Conservation (phyloP, 495 filamentous ascomycete species). For the Xylaria acuta region DNA sequence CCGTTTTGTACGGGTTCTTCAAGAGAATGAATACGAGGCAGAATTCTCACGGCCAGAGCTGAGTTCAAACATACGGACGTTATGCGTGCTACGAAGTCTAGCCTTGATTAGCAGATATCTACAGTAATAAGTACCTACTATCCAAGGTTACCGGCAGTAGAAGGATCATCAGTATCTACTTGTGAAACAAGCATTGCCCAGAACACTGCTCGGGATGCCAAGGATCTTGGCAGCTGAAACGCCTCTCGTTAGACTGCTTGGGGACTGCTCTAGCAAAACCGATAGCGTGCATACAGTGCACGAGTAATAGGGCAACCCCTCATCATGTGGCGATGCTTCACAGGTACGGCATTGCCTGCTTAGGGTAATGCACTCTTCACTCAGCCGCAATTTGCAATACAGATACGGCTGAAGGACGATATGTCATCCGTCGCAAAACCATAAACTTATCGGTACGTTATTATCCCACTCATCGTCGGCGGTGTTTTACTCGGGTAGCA, state of each 20-base stretch:
- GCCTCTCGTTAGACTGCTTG: not conserved
- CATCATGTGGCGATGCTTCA: not conserved
- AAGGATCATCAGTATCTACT: not conserved
- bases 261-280: constrained; percentile 3
- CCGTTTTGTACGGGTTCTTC: not conserved
- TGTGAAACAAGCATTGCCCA: constrained; percentile 14
- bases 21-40: not conserved
- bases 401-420: not conserved
- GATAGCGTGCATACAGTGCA: not conserved
- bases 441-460: not conserved
- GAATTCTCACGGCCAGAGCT: not conserved
- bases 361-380: not conserved
- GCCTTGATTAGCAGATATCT: not conserved
- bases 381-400: not conserved
- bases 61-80: not conserved
- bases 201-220: too few species aligned
- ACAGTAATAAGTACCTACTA: not conserved
- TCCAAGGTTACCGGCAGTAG: not conserved
- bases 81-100: not conserved
- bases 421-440: not conserved
- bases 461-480: not conserved
- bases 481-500: not conserved
- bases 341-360: not conserved
- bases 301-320: not conserved
- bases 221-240: constrained; percentile 41